A percentile compares a stretch with the other conserved stretches of the same genome.
phyloP scores from a whole-genome alignment of 768 basidiomycete genomes.

The Clavaria fumosa region DNA sequence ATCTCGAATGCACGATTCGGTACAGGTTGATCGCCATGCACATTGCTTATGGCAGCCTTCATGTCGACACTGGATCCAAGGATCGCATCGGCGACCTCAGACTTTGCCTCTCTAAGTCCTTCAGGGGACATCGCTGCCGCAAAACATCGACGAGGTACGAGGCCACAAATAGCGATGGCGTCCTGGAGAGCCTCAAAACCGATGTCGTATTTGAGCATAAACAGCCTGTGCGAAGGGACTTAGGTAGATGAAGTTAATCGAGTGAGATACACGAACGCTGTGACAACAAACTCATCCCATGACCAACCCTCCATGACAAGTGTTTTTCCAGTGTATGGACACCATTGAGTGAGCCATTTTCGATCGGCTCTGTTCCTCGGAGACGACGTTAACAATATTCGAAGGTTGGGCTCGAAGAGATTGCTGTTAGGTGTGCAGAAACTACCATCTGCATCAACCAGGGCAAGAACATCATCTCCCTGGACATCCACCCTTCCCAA shows the following conservation, averaged over 20 bases:
- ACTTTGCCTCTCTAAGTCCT: neutral
- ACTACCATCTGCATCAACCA: neutral
- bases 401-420: neutral
- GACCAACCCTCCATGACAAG: neutral
- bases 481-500: neutral
- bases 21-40: neutral
- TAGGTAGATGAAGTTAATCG: slow-evolving; percentile 5
- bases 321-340: neutral
- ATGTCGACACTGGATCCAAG: neutral
- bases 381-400: neutral
- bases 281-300: neutral
- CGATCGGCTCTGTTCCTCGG: neutral
- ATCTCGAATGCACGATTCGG: too few species aligned
- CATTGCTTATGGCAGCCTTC: slow-evolving; percentile 11
- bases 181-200: slow-evolving; percentile 5
- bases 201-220: slow-evolving; percentile 1
- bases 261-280: slow-evolving; percentile 1
- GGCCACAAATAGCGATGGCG: slow-evolving; percentile 4
- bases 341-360: neutral
- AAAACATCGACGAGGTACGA: slow-evolving; percentile 7
- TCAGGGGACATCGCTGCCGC: slow-evolving; percentile 1
- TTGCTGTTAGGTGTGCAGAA: neutral
- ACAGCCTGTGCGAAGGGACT: slow-evolving; percentile 7
- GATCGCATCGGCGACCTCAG: slow-evolving; percentile 1
- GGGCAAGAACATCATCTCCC: neutral